Evolutionary conservation across 331 rosid genomes (phyloP).

Genomic region (Malus hybrid): DNA sequence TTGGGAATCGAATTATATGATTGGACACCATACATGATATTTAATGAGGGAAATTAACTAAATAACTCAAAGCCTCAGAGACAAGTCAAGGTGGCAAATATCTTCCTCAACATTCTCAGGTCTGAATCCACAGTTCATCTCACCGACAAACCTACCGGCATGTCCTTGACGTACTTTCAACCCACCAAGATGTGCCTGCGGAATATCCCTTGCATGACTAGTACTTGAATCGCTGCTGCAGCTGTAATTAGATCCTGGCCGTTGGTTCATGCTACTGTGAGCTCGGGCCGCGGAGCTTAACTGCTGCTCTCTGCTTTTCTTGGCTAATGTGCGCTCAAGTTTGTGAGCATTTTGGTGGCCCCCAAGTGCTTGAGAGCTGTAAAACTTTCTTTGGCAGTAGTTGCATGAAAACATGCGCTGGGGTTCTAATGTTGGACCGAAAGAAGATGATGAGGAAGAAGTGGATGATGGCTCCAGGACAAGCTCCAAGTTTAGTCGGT

Average conservation of each 20-base stretch:
- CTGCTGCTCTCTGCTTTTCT: slow-evolving; percentile 65
- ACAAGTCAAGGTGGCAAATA: slow-evolving; percentile 72
- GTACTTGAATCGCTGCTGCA: neutral
- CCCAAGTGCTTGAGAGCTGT: slow-evolving; percentile 88
- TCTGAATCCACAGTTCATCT: slow-evolving; percentile 17
- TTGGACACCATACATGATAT: no score
- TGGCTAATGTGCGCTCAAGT: slow-evolving; percentile 81
- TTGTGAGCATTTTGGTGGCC: slow-evolving; percentile 98
- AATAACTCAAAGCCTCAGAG: slow-evolving; percentile 63
- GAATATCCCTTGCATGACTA: neutral
- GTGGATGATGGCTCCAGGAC: slow-evolving; percentile 41
- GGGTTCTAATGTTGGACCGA: slow-evolving; percentile 23
- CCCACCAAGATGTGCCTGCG: slow-evolving; percentile 3
- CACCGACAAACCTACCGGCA: slow-evolving; percentile 13
- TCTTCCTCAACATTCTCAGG: slow-evolving; percentile 60
- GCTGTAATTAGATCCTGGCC: slow-evolving; percentile 4
- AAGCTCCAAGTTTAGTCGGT: slow-evolving; percentile 43
- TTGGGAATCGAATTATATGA: no score
- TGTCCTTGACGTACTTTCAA: slow-evolving; percentile 12
- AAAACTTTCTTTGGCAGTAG: slow-evolving; percentile 85
- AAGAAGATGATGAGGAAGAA: slow-evolving; percentile 37
- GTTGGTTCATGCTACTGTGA: neutral
- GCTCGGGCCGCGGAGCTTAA: slow-evolving; percentile 16
- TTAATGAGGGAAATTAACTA: neutral
- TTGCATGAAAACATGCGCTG: slow-evolving; percentile 72